These are phyloP conservation scores for Boletellus ananas DNA, from an alignment of 768 basidiomycete genomes.

Conservation along the genomic window DNA sequence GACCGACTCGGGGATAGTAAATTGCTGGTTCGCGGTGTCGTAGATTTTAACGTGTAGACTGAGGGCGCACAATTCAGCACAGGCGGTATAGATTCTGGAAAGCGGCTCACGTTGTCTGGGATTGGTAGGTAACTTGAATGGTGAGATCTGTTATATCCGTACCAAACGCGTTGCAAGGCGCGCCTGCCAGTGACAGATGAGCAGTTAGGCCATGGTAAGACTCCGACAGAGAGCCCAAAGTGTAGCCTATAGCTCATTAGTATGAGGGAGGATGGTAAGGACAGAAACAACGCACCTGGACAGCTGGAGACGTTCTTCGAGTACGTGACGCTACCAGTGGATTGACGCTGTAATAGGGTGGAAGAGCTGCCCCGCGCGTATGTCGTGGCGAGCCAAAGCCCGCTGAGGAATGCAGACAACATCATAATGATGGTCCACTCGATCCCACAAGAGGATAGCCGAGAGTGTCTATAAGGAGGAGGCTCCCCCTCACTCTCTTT, in stretches of 20 bases:
- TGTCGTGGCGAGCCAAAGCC: slow-evolving; percentile 4
- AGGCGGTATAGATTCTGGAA: neutral
- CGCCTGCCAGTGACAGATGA: slow-evolving; percentile 48
- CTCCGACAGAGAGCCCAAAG: slow-evolving; percentile 41
- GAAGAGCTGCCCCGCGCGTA: slow-evolving; percentile 4
- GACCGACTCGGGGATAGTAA: slow-evolving; percentile 56
- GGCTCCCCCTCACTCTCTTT: neutral
- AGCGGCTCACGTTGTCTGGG: slow-evolving; percentile 40
- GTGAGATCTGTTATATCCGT: slow-evolving; percentile 53
- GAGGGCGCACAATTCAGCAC: neutral
- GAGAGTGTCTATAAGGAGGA: neutral
- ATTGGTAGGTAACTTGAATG: slow-evolving; percentile 67
- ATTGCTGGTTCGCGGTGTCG: slow-evolving; percentile 59
- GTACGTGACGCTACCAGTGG: slow-evolving; percentile 2
- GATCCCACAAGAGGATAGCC: neutral
- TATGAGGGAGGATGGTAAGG: neutral
- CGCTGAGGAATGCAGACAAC: slow-evolving; percentile 8
- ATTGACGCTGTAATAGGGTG: slow-evolving; percentile 5
- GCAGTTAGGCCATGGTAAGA: slow-evolving; percentile 51
- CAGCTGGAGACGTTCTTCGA: slow-evolving; percentile 32
- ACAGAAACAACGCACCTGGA: slow-evolving; percentile 22
- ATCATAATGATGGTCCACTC: slow-evolving; percentile 1
- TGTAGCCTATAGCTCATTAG: slow-evolving; percentile 45
- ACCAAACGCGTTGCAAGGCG: slow-evolving; percentile 64
- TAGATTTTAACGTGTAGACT: slow-evolving; percentile 69